Base-by-base conservation (phyloP, 768 basidiomycete genomes). In the Mycena crocata region DNA sequence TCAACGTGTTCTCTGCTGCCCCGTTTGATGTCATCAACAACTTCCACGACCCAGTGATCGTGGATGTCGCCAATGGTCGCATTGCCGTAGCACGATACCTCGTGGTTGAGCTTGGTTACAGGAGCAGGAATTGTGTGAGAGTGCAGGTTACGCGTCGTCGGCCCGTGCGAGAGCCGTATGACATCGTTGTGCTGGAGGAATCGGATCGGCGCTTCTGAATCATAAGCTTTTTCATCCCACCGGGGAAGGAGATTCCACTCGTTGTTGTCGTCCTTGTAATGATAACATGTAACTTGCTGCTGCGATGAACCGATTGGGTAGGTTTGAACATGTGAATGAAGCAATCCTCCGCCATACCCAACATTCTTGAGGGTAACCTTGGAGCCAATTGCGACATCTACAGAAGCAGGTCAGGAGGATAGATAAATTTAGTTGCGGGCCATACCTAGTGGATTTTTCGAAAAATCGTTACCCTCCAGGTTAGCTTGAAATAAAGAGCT, bases 201-300 rank as follows among this genome's bases (percentile, higher is more conserved):
- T 46, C 83, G 83, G 57, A 98, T 79, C 7, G 87, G 86, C 55
- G 85, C 88, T 56, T 92, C 86, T 5, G 87, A 88, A 71, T 94
- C 85, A 73, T 91, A 87, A 1, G 78, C 74, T 0, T 87, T 82
- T 65, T 92, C 88, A 35, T 92, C 87, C 98, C 97, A 98, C 1
- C 83, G 84, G 8, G 95, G 95, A 2, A 90, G 82, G 69, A 99
- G 76, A 21, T 81, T 73, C 93, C 95, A 99, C 48, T 98, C 85
- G 81, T 99, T 99, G 85, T 99, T 99, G 51, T 91, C 89, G 75
- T 99, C 98, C 81, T 98, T 98, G 88, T 99, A 99, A 81, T 99
- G 98, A 77, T 99, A 99, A 79, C 98, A 99, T 0, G 98, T 99
- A 5, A 99, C 90, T 79, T 99, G 98, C 73, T 99, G 98, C 75